phyloP scores from a whole-genome alignment of 1,139 yeast species.

The Pichia inconspicua region DNA sequence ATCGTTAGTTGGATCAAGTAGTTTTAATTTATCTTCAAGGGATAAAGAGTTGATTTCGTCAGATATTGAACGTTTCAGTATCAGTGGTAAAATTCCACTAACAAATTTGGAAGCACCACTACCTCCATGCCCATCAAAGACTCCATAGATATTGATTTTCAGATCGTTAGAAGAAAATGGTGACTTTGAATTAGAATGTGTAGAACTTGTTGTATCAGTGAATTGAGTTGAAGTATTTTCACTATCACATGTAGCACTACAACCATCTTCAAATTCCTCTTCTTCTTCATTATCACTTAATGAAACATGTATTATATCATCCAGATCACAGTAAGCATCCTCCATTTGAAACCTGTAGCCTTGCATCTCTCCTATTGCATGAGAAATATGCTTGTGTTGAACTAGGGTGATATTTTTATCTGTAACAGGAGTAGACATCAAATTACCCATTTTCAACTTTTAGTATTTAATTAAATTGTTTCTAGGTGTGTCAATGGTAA shows the following conservation, averaged over 20 bases:
- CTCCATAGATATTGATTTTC: slow-evolving; percentile 54
- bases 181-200: neutral
- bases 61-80: slow-evolving; percentile 15
- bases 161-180: slow-evolving; percentile 9
- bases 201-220: neutral
- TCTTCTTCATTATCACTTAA: neutral
- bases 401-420: slow-evolving; percentile 46
- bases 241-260: neutral
- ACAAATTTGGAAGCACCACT: slow-evolving; percentile 50
- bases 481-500: neutral
- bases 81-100: slow-evolving; percentile 34
- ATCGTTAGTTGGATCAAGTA: slow-evolving; percentile 10
- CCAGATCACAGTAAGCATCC: slow-evolving; percentile 57
- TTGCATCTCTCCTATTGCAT: slow-evolving; percentile 70
- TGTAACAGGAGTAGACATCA: slow-evolving; percentile 67
- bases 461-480: neutral
- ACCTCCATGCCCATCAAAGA: slow-evolving; percentile 82
- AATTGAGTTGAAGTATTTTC: neutral
- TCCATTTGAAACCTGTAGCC: slow-evolving; percentile 74
- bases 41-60: slow-evolving; percentile 16
- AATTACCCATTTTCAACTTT: slow-evolving; percentile 51
- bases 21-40: slow-evolving; percentile 10
- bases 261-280: neutral
- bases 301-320: slow-evolving; percentile 18
- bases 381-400: slow-evolving; percentile 39